phyloP scores from a whole-genome alignment of 495 filamentous ascomycete genomes.

The Beverwykella pulmonaria region DNA sequence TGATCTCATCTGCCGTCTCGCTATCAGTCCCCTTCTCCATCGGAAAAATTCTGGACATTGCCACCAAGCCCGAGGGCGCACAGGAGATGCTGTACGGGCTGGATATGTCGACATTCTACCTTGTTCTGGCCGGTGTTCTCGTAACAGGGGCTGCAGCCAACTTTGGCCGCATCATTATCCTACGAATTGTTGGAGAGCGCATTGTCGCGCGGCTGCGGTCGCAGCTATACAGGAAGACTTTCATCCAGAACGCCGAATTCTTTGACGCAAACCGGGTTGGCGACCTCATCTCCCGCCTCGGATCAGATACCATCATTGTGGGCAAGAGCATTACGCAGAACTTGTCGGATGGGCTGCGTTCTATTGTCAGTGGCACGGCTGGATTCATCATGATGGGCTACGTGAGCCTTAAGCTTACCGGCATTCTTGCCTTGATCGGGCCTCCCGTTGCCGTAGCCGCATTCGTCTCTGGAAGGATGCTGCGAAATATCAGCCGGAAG shows the following conservation, averaged over 20 bases:
- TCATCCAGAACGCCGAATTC: constrained; percentile 95
- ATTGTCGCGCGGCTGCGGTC: constrained; percentile 89
- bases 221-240: constrained; percentile 85
- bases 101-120: constrained; percentile 74
- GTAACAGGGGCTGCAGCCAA: constrained; percentile 79
- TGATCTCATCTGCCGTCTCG: constrained; percentile 85
- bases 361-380: constrained; percentile 82
- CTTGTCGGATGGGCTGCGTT: constrained; percentile 86
- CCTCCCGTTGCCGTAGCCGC: constrained; percentile 90
- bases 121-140: constrained; percentile 66
- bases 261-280: constrained; percentile 97
- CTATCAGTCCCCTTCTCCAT: constrained; percentile 97
- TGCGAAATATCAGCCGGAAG: constrained; percentile 82
- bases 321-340: constrained; percentile 99
- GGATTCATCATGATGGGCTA: constrained; percentile 91
- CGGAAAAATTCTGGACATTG: constrained; percentile 89
- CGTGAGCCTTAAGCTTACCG: constrained; percentile 87
- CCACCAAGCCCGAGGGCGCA: constrained; percentile 60
- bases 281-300: constrained; percentile 90
- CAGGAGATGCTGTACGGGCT: constrained; percentile 70
- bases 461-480: constrained; percentile 84
- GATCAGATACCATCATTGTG: constrained; percentile 94
- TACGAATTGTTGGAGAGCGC: constrained; percentile 93
- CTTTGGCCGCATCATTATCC: constrained; percentile 89
- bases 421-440: constrained; percentile 80